Evolutionary conservation across 169 alveolate species (phyloP), one percentile per base, ranked within the genome.

Genomic region (Plasmodium blacklocki): DNA sequence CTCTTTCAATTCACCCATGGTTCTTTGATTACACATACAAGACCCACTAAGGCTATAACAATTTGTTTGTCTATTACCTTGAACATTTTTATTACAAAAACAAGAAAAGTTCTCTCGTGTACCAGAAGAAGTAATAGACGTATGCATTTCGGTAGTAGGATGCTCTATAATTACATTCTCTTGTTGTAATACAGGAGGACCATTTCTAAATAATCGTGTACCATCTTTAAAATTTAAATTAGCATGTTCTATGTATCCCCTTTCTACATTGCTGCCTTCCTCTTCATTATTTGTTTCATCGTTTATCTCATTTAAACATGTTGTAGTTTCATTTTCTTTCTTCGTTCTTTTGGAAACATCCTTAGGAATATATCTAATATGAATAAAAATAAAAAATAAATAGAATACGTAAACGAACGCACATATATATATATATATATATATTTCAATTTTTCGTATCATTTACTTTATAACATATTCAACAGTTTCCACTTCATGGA

Each of bases 401-500:
- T 18, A 45, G 2, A 32, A 32, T 32, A 32, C 0, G 60, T 19
- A 66, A 29, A 29, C 1, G 9, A 52, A 52, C n/a, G 9, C 6
- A 52, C 19, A 52, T 52, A 52, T 52, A 52, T 14, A 52, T 52
- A 14, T 52, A 52, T 52, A 52, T 8, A n/a, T 14, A 52, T 52
- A 52, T 14, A 52, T 14, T 52, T 14, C 1, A 14, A 52, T 52
- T 52, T 52, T 52, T n/a, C 9, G 15, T 21, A n/a, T 5, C n/a
- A 6, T 88, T 54, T 64, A 93, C 95, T 94, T 73, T 54, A 93
- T 92, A 56, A 93, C 92, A 63, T 93, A 93, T 88, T 93, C 96
- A 76, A 93, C 94, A 26, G 91, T 92, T 26, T 93, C 95, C 43
- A 92, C 94, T 54, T 93, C 96, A 63, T 92, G 95, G 52, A 88